phyloP scores from a whole-genome alignment of 306 rosid genomes.

The Rubus idaeus region DNA sequence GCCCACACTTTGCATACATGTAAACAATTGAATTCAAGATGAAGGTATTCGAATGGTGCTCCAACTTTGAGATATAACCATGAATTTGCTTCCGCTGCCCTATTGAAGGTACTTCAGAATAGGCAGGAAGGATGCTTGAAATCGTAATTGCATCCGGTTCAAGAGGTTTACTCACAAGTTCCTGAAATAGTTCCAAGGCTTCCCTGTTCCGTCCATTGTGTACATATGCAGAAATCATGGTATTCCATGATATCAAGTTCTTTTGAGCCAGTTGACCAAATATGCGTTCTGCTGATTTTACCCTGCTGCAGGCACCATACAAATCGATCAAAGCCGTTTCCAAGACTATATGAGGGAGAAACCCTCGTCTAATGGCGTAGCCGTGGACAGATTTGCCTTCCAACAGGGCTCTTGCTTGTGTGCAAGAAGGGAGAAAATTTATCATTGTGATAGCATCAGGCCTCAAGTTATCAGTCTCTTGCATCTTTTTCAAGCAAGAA shows the following conservation, averaged over 20 bases:
- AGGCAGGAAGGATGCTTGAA: slow-evolving; percentile 55
- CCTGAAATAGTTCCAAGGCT: slow-evolving; percentile 43
- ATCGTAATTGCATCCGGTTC: slow-evolving; percentile 46
- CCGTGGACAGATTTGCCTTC: slow-evolving; percentile 56
- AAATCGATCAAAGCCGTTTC: slow-evolving; percentile 51
- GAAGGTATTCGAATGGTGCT: slow-evolving; percentile 37
- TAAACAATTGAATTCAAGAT: slow-evolving; percentile 43
- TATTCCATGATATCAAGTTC: slow-evolving; percentile 47
- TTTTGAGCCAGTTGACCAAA: slow-evolving; percentile 39
- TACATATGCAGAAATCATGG: slow-evolving; percentile 48
- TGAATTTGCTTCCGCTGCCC: slow-evolving; percentile 57
- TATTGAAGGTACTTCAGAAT: slow-evolving; percentile 38
- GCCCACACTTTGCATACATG: slow-evolving; percentile 57
- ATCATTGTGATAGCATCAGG: slow-evolving; percentile 47
- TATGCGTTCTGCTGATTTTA: slow-evolving; percentile 35
- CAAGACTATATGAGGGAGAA: slow-evolving; percentile 52
- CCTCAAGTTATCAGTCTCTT: slow-evolving; percentile 30
- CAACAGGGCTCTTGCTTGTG: slow-evolving; percentile 39
- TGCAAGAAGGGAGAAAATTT: slow-evolving; percentile 54
- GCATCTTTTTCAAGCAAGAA: slow-evolving; percentile 45
- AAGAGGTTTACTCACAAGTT: slow-evolving; percentile 33
- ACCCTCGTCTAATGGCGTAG: slow-evolving; percentile 48
- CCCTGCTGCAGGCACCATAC: slow-evolving; percentile 41
- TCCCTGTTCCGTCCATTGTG: slow-evolving; percentile 34
- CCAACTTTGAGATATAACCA: slow-evolving; percentile 41